Evolutionary conservation across 202 grass and related monocot genomes (phyloP), one percentile per base, ranked within the genome.

Genomic region (Sporobolus alterniflorus): DNA sequence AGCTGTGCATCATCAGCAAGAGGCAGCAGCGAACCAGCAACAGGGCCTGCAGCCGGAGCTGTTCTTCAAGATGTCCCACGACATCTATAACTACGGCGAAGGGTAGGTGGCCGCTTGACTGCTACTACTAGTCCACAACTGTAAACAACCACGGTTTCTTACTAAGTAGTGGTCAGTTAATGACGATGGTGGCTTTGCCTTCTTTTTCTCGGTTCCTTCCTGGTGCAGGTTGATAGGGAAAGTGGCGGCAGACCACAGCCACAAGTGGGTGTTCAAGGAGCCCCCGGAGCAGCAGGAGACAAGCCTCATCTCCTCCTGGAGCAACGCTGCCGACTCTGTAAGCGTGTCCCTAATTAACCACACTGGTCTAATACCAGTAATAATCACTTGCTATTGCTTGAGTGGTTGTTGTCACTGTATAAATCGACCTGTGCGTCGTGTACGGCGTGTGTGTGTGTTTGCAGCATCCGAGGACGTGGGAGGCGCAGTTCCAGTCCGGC

Each of bases 41-140:
- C 44, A 59, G 71, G 86, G 91, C 41, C 91, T 99, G 63, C 93
- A 96, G 73, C 97, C 97, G 15, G 91, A 96, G 87, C 90, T 96
- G 22, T 99, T 99, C 91, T 96, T 99, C 89, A 99, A 99, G 78
- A 99, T 99, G 97, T 99, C 97, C 15, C 91, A 96, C 73, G 97
- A 99, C 85, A 94, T 99, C 79, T 96, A 99, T 91, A 99, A 99
- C 89, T 96, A 94, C 59, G 97, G 97, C 79, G 91, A 96, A 94
- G 91, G 91, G 96, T 96, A 69, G 51, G 84, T 74, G 61, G 30
- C 26, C 5, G 1, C 3, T 11, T 15, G 39, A 1, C 51, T 39
- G 36, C 7, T 39, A 39, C 36, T 1, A 39, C n/a, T 15, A 24
- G 33, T 49, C 20, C 5, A 13, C 11, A 2, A 10, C 22, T 16